phyloP scores from a whole-genome alignment of 192 early-diverging fungal species.

The Umbelopsis sp. region DNA sequence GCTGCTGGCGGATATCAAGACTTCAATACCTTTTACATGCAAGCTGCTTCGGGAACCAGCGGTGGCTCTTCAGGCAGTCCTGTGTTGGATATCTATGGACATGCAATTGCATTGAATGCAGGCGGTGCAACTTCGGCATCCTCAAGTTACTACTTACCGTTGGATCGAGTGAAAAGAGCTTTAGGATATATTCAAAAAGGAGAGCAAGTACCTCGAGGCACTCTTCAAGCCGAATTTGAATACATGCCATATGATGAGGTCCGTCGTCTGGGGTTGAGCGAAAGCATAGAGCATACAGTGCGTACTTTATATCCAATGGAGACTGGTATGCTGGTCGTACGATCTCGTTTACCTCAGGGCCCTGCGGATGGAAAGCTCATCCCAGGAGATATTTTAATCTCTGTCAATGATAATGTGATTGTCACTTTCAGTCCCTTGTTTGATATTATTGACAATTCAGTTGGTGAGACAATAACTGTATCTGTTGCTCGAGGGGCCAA shows the following conservation, averaged over 20 bases:
- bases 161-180: conserved; percentile 73
- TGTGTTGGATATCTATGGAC: conserved; percentile 72
- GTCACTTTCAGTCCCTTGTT: conserved; percentile 71
- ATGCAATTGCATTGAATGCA: conserved; percentile 72
- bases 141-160: conserved; percentile 75
- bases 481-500: conserved; percentile 59
- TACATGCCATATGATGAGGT: conserved; percentile 71
- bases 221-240: conserved; percentile 71
- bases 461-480: conserved; percentile 51
- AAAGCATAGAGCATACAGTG: conserved; percentile 60
- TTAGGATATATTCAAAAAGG: conserved; percentile 61
- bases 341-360: conserved; percentile 63
- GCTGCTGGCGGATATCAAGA: conserved; percentile 72
- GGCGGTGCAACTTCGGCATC: conserved; percentile 73
- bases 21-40: conserved; percentile 82
- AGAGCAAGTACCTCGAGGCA: conserved; percentile 65
- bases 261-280: conserved; percentile 67
- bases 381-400: conserved; percentile 72
- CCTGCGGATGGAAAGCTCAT: conserved; percentile 61
- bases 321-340: conserved; percentile 70
- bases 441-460: conserved; percentile 57
- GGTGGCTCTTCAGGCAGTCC: conserved; percentile 81
- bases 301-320: conserved; percentile 52
- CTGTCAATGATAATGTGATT: conserved; percentile 59
- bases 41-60: conserved; percentile 73